phyloP scores from a whole-genome alignment of 176 grass and related monocot genomes.

The Aegilops longissima region DNA sequence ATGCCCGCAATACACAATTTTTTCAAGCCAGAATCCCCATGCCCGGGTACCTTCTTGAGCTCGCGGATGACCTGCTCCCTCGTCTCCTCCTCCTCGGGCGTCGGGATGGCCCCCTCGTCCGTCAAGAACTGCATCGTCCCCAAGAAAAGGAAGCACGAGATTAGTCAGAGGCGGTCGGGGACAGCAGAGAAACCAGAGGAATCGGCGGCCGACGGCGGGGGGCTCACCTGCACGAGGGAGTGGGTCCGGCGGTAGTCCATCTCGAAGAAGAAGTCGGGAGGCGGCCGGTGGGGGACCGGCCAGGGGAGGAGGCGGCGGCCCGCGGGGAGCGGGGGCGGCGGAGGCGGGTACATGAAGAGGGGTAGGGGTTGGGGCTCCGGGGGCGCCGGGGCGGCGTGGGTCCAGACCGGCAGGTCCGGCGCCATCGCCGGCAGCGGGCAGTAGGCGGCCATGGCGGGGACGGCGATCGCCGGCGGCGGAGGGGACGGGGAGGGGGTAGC shows the following conservation, averaged over 20 bases:
- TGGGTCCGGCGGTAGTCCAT: conserved; percentile 39
- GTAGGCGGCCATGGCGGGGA: not conserved
- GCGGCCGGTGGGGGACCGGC: conserved; percentile 14
- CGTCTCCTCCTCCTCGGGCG: conserved; percentile 47
- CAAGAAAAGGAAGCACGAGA: not conserved
- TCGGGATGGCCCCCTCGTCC: conserved; percentile 41
- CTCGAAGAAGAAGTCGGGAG: conserved; percentile 26
- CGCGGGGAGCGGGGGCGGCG: not conserved
- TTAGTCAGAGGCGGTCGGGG: not conserved
- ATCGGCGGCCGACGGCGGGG: not conserved
- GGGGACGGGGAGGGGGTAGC: too few species aligned
- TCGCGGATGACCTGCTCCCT: conserved; percentile 53
- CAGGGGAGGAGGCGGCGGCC: not conserved
- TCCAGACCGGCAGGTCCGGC: not conserved
- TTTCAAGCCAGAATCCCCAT: not conserved
- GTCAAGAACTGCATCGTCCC: conserved; percentile 28
- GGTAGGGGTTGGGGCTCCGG: conserved; percentile 33
- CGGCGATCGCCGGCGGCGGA: not conserved
- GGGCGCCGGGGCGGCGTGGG: not conserved
- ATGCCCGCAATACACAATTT: not conserved
- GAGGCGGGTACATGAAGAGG: not conserved
- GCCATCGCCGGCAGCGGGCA: conserved; percentile 1
- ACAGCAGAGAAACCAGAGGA: not conserved
- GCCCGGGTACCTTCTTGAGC: conserved; percentile 49
- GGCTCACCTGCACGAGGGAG: conserved; percentile 48